These are phyloP conservation scores for Dryas integrifolia DNA, from an alignment of 331 rosid species.

Conservation along the genomic window DNA sequence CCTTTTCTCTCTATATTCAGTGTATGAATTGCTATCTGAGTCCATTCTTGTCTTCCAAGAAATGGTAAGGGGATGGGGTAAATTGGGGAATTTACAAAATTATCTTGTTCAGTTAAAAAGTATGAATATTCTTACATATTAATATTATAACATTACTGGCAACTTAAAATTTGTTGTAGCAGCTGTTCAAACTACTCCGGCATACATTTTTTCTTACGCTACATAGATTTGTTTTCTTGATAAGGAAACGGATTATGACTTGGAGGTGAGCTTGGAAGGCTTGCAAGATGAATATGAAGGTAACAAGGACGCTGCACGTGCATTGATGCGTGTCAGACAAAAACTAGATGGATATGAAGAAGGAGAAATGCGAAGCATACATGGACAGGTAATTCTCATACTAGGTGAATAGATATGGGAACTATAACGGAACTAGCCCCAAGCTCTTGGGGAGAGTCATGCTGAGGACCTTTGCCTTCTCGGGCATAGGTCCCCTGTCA, in stretches of 20 bases:
- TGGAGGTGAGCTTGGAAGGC: slow-evolving; percentile 62
- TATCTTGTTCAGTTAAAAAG: not conserved
- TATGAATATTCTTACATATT: not conserved
- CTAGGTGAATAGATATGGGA: too few species aligned
- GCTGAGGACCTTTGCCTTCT: not conserved
- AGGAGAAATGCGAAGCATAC: slow-evolving; percentile 86
- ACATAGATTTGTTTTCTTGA: slow-evolving; percentile 9
- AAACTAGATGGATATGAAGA: slow-evolving; percentile 95
- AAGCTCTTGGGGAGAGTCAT: too few species aligned
- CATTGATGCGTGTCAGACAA: slow-evolving; percentile 86
- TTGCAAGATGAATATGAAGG: slow-evolving; percentile 73
- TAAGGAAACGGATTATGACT: slow-evolving; percentile 76
- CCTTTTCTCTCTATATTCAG: not conserved
- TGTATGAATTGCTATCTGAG: not conserved
- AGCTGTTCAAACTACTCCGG: not conserved
- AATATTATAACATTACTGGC: not conserved
- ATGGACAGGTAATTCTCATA: slow-evolving; percentile 69
- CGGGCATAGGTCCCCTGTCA: not conserved
- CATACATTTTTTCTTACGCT: not conserved
- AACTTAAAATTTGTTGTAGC: not conserved
- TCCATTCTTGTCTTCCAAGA: not conserved
- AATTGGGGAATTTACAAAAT: not conserved
- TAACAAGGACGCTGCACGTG: slow-evolving; percentile 93
- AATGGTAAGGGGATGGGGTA: not conserved
- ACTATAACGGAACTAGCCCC: not conserved